These are phyloP conservation scores for Cutaneotrichosporon spelunceum DNA, from an alignment of 1,284 basidiomycete species.

Conservation along the genomic window DNA sequence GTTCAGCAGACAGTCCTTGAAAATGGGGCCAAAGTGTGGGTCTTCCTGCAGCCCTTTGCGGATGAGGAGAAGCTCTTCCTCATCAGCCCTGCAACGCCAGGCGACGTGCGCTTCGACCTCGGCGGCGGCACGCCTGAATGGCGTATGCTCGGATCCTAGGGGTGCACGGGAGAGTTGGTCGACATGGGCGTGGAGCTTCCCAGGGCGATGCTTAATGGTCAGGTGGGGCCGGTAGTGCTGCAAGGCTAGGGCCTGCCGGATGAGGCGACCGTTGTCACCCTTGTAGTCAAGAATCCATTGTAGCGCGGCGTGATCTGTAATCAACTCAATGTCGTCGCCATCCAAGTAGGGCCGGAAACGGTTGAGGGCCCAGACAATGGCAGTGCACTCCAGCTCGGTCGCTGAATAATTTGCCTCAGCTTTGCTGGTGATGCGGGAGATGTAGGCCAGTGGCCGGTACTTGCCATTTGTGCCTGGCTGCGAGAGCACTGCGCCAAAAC, in stretches of 20 bases:
- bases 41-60: no score
- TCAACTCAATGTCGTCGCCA: not conserved
- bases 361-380: not conserved
- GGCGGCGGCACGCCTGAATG: no score
- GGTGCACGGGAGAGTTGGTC: not conserved
- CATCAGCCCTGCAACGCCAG: not conserved
- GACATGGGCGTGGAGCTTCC: not conserved
- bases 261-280: not conserved
- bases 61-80: no score
- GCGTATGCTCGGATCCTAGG: not conserved
- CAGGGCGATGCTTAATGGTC: not conserved
- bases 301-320: not conserved
- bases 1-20: no score
- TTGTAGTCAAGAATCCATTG: not conserved
- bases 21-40: no score
- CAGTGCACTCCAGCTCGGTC: not conserved
- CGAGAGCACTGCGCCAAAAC: not conserved
- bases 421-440: not conserved
- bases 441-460: not conserved
- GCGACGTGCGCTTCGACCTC: not conserved
- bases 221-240: not conserved
- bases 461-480: not conserved
- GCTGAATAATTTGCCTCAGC: not conserved
- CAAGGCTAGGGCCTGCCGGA: not conserved
- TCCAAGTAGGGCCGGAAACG: conserved; percentile 1